Base-by-base conservation (phyloP, 805 yeast species). In the Kodamaea fukazawae region DNA sequence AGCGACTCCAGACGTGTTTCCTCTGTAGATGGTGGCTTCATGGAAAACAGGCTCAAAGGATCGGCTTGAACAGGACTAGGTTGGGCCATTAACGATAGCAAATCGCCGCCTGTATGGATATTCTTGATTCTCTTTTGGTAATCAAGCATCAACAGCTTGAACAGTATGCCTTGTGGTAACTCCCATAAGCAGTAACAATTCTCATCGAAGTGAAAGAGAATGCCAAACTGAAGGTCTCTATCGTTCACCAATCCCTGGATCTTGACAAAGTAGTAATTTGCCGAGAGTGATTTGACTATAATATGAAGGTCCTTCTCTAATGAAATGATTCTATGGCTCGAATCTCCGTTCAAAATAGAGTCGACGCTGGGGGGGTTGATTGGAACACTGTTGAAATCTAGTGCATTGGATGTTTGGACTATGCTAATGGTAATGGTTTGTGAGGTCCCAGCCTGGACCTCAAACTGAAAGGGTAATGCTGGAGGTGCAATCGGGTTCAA, bases 401-500 rank as follows among this genome's bases (percentile, higher is more conserved):
- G 9, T 16, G 36, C 41, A 13, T 37, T 32, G 2, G 42, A 32
- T n/a, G 29, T 29, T 18, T 51, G 49, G 16, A 50, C 14, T 3
- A 53, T 36, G 3, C 55, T 53, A 13, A 51, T 37, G 7, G 36
- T 25, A 14, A 43, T 10, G 11, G 53, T 42, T 15, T 36, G 40
- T 9, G 43, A 32, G 28, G 15, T 36, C 4, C 40, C 29, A 9
- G 42, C 29, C 11, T 34, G 36, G 3, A 51, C 47, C 15, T 48
- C 51, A 37, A 53, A 53, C 11, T 54, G 36, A 11, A 49, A 36
- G n/a, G 57, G 57, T 6, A 50, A 36, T 26, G 38, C 32, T 3
- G 40, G 42, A 4, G 42, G 37, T 3, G 29, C 23, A 6, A 20
- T 20, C 8, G 23, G 8, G 23, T 20, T 20, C 23, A 20, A 20